Evolutionary conservation across 352 stramenopile genomes (phyloP).

Genomic region (Phytophthora cajani): DNA sequence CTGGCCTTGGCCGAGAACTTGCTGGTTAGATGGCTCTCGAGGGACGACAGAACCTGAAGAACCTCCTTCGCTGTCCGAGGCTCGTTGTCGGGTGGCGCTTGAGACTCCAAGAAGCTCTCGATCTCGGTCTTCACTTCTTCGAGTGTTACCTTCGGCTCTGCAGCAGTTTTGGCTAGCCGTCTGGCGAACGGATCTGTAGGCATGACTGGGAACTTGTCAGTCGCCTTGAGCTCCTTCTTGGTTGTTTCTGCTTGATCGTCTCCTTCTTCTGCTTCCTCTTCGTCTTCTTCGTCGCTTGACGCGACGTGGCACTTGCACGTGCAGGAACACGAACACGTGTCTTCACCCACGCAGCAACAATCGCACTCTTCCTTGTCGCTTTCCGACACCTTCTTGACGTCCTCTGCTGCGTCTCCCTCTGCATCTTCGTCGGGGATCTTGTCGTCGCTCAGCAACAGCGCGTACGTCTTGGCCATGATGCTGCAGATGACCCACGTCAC

Average conservation of each 20-base stretch:
- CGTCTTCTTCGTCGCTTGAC: conserved; percentile 62
- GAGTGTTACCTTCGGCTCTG: conserved; percentile 24
- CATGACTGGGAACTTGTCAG: conserved; percentile 29
- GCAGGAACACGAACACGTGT: conserved; percentile 61
- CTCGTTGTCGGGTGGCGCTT: conserved; percentile 17
- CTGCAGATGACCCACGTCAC: conserved; percentile 89
- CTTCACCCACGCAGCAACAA: conserved; percentile 74
- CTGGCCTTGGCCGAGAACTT: conserved; percentile 28
- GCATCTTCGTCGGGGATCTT: conserved; percentile 50
- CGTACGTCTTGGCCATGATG: conserved; percentile 87
- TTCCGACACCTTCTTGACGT: conserved; percentile 26
- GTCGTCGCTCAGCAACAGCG: conserved; percentile 73
- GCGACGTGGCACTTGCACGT: conserved; percentile 75
- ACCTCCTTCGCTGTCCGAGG: conserved; percentile 39
- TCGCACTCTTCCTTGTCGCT: conserved; percentile 78
- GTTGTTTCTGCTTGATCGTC: conserved; percentile 10
- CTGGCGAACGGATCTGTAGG: conserved; percentile 26
- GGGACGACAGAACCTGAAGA: conserved; percentile 44
- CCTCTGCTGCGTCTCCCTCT: conserved; percentile 8
- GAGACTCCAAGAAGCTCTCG: conserved; percentile 33
- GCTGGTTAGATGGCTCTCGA: conserved; percentile 37
- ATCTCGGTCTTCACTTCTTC: conserved; percentile 42
- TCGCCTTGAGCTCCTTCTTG: background rate
- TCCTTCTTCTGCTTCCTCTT: conserved; percentile 8
- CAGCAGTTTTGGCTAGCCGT: conserved; percentile 19